phyloP scores from a whole-genome alignment of 179 eudicot species.

The Drosera spatulata region DNA sequence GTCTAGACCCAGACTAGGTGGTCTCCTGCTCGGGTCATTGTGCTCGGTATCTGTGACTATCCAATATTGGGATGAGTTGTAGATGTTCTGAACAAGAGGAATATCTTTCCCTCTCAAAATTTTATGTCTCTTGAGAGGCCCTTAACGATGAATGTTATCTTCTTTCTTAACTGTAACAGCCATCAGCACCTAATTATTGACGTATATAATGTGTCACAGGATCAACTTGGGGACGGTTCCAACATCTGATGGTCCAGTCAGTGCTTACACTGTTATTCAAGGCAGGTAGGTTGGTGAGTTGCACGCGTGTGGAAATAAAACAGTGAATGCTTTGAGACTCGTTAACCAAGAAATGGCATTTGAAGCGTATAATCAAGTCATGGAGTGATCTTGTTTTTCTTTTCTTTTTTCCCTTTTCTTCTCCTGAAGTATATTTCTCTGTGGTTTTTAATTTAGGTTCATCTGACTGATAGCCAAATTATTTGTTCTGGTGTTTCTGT shows the following conservation, averaged over 20 bases:
- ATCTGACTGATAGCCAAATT: too few relatives aligned
- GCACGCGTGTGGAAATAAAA: conserved; percentile 19
- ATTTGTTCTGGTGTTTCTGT: too few relatives aligned
- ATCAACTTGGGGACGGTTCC: conserved; percentile 89
- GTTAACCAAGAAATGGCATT: not conserved
- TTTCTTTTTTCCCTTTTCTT: too few relatives aligned
- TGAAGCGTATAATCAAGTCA: too few relatives aligned
- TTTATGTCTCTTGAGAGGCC: conserved; percentile 5
- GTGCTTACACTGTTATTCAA: conserved; percentile 72
- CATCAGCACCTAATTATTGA: conserved; percentile 42
- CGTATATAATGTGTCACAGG: conserved; percentile 84
- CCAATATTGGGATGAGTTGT: not conserved
- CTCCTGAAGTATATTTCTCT: too few relatives aligned
- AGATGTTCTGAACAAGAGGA: not conserved
- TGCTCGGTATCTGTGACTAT: conserved; percentile 9
- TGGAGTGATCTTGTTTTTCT: too few relatives aligned
- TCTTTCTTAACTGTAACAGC: conserved; percentile 15
- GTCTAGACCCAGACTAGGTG: not conserved
- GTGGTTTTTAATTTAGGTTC: too few relatives aligned
- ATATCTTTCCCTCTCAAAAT: not conserved
- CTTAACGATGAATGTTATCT: conserved; percentile 9
- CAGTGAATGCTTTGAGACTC: not conserved
- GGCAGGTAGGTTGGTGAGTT: conserved; percentile 92
- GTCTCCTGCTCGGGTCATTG: not conserved
- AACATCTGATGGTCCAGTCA: conserved; percentile 76